These are phyloP conservation scores for Ophiostoma ulmi DNA, from an alignment of 2,329 filamentous ascomycete species.

Conservation along the genomic window DNA sequence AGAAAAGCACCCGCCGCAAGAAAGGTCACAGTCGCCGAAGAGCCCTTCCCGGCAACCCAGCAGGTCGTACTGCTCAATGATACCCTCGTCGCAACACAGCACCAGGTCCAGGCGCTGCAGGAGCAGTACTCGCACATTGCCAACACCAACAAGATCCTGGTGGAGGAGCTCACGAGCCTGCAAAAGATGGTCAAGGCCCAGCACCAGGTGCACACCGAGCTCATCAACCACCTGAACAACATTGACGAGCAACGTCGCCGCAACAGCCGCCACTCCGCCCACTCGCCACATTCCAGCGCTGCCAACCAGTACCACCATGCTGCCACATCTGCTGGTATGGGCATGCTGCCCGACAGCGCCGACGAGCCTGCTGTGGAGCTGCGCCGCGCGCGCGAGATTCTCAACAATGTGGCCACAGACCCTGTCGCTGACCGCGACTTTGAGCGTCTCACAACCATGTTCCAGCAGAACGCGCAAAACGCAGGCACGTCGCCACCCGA, in stretches of 20 bases:
- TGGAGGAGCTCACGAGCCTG: slow-evolving; percentile 56
- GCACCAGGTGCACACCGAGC: slow-evolving; percentile 53
- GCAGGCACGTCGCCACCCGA: slow-evolving; percentile 44
- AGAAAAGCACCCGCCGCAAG: slow-evolving; percentile 89
- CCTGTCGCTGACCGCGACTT: slow-evolving; percentile 50
- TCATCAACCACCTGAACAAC: slow-evolving; percentile 52
- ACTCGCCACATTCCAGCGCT: slow-evolving; percentile 36
- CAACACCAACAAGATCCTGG: slow-evolving; percentile 56
- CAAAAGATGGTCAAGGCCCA: slow-evolving; percentile 58
- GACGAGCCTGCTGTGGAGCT: slow-evolving; percentile 49
- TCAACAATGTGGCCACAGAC: slow-evolving; percentile 50
- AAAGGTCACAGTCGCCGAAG: slow-evolving; percentile 59
- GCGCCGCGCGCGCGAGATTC: slow-evolving; percentile 52
- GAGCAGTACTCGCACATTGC: slow-evolving; percentile 76
- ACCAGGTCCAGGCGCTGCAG: slow-evolving; percentile 83
- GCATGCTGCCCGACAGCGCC: slow-evolving; percentile 42
- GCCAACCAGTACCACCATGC: slow-evolving; percentile 36
- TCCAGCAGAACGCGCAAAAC: slow-evolving; percentile 37
- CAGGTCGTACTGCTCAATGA: slow-evolving; percentile 86
- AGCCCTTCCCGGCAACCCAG: slow-evolving; percentile 73
- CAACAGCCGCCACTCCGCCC: slow-evolving; percentile 38
- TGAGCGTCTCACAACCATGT: slow-evolving; percentile 51
- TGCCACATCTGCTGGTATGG: slow-evolving; percentile 28
- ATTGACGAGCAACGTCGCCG: slow-evolving; percentile 42
- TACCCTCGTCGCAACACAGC: slow-evolving; percentile 82